Conservation (phyloP, 306 rosid species). For the Casuarina equisetifolia region DNA sequence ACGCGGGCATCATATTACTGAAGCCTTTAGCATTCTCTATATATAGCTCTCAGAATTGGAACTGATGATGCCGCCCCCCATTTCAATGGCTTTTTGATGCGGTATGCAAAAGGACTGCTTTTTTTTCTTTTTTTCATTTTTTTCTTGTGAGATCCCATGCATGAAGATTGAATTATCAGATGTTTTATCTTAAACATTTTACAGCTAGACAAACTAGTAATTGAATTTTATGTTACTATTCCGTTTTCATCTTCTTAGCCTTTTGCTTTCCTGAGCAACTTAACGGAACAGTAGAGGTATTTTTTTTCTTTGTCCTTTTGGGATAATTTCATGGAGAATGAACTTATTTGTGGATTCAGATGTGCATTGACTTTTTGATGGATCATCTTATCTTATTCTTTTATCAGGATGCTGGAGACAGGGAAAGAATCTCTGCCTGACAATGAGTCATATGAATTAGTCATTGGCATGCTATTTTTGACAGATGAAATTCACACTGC, state of each 20-base stretch:
- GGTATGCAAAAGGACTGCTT: neutral
- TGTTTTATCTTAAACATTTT: neutral
- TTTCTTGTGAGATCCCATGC: no score
- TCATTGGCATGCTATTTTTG: slow-evolving; percentile 70
- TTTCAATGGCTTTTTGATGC: neutral
- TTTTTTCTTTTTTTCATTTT: no score
- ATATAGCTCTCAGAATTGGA: neutral
- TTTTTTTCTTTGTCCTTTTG: neutral
- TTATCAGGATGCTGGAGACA: slow-evolving; percentile 78
- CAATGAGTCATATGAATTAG: slow-evolving; percentile 72
- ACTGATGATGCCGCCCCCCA: neutral
- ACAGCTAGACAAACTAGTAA: neutral
- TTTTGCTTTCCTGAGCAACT: no score
- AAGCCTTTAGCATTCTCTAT: neutral
- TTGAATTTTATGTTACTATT: neutral
- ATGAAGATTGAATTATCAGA: no score
- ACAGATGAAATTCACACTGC: slow-evolving; percentile 57
- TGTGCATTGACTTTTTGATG: slow-evolving; percentile 11
- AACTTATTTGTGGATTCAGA: slow-evolving; percentile 1
- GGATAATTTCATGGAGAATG: neutral
- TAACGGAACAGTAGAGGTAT: no score
- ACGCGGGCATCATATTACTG: neutral
- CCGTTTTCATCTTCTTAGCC: no score
- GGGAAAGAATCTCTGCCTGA: slow-evolving; percentile 77
- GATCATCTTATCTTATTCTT: slow-evolving; percentile 22